phyloP scores from a whole-genome alignment of 768 basidiomycete genomes.

The Amanita fuliginea region DNA sequence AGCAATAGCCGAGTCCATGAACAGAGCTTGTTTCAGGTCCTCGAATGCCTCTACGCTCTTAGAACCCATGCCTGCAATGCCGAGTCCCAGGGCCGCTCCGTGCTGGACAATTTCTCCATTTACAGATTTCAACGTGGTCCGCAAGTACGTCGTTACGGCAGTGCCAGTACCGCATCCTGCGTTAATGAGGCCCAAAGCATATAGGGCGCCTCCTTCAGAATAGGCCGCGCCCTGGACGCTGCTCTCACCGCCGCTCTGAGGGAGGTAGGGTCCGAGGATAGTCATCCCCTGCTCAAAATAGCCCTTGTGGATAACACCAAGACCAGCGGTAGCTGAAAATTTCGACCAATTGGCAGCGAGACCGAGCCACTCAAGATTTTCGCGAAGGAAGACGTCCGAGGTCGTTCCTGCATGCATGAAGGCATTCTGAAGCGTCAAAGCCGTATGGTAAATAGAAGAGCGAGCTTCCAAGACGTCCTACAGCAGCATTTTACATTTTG shows the following conservation, averaged over 20 bases:
- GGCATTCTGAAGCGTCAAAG: constrained; percentile 92
- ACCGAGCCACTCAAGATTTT: constrained; percentile 95
- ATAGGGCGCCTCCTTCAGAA: constrained; percentile 94
- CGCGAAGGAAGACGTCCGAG: constrained; percentile 85
- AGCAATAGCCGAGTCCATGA: constrained; percentile 90
- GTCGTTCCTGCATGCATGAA: constrained; percentile 99
- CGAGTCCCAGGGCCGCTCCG: constrained; percentile 94
- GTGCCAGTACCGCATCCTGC: constrained; percentile 82
- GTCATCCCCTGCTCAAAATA: constrained; percentile 89
- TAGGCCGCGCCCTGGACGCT: constrained; percentile 72
- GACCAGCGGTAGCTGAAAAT: constrained; percentile 92
- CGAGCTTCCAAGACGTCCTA: constrained; percentile 88
- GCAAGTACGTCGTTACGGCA: constrained; percentile 66
- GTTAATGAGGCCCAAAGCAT: constrained; percentile 90
- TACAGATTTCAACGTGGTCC: constrained; percentile 64
- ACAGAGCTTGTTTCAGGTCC: constrained; percentile 79
- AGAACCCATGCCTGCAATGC: constrained; percentile 90
- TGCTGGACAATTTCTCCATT: constrained; percentile 90
- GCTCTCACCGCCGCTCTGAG: constrained; percentile 65
- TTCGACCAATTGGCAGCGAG: constrained; percentile 98
- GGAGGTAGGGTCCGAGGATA: constrained; percentile 90
- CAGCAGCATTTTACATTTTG: constrained; percentile 2
- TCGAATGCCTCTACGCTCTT: constrained; percentile 86
- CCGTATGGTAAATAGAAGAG: constrained; percentile 95
- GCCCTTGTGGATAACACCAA: constrained; percentile 97